These are phyloP conservation scores for Leccinum sublutescens DNA, from an alignment of 768 basidiomycete genomes.

Conservation along the genomic window DNA sequence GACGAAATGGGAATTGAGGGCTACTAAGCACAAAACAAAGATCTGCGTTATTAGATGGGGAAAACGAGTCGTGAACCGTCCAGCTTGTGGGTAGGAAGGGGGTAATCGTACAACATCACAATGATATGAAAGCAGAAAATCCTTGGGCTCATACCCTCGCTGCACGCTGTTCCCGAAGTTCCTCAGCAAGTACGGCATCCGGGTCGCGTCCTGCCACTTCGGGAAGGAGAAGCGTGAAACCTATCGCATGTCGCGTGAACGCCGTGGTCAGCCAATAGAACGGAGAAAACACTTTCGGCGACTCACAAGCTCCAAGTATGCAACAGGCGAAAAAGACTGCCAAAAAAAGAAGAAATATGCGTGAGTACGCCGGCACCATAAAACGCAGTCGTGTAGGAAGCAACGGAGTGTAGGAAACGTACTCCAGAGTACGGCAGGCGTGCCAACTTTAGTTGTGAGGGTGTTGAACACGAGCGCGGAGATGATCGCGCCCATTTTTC, in stretches of 20 bases:
- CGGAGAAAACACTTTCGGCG: neutral
- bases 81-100: too few relatives aligned
- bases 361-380: neutral
- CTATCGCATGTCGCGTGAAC: slow-evolving; percentile 10
- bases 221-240: slow-evolving; percentile 47
- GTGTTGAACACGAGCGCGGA: slow-evolving; percentile 72
- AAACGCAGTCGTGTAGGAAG: too few relatives aligned
- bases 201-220: slow-evolving; percentile 53
- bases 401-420: slow-evolving; percentile 28
- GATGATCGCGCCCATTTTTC: slow-evolving; percentile 77
- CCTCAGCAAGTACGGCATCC: slow-evolving; percentile 43
- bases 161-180: slow-evolving; percentile 27
- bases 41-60: neutral
- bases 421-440: slow-evolving; percentile 71
- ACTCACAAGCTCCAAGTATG: slow-evolving; percentile 50
- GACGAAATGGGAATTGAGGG: neutral
- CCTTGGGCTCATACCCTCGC: neutral
- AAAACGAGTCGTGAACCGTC: neutral
- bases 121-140: neutral
- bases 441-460: slow-evolving; percentile 59
- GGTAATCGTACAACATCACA: neutral
- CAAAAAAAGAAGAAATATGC: neutral
- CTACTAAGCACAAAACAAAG: neutral
- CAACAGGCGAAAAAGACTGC: slow-evolving; percentile 70
- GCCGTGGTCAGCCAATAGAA: neutral